phyloP scores from a whole-genome alignment of 2,329 filamentous ascomycete genomes.

The Aureobasidium sp. region DNA sequence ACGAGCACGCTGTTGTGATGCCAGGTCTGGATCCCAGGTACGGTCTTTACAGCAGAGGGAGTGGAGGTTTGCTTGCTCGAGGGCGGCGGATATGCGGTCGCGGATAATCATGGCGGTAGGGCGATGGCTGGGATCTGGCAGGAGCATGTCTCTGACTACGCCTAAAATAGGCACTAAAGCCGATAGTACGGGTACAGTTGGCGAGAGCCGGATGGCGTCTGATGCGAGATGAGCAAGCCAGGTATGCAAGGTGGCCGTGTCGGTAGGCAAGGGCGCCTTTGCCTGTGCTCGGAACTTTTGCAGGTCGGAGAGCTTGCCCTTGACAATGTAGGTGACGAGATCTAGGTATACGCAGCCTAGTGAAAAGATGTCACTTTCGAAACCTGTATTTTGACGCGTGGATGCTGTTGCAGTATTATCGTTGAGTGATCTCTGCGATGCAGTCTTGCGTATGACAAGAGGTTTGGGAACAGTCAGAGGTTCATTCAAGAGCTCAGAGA shows the following conservation, averaged over 20 bases:
- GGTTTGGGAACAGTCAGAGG: not conserved
- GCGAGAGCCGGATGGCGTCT: not conserved
- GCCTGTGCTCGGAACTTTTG: slow-evolving; percentile 54
- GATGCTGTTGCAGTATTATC: not conserved
- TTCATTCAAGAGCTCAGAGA: slow-evolving; percentile 5
- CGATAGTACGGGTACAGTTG: slow-evolving; percentile 33
- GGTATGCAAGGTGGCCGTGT: slow-evolving; percentile 14
- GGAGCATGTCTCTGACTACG: slow-evolving; percentile 39
- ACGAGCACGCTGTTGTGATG: not conserved
- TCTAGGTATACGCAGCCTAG: slow-evolving; percentile 67
- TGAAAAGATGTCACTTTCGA: slow-evolving; percentile 62
- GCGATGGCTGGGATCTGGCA: slow-evolving; percentile 33
- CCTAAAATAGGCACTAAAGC: slow-evolving; percentile 21
- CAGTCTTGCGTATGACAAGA: not conserved
- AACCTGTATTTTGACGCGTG: slow-evolving; percentile 17
- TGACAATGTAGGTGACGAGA: slow-evolving; percentile 61
- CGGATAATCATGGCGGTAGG: slow-evolving; percentile 37
- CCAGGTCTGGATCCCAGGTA: not conserved
- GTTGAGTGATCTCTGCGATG: not conserved
- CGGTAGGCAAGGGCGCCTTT: slow-evolving; percentile 35
- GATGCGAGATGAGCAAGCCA: slow-evolving; percentile 11
- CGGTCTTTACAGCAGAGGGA: slow-evolving; percentile 1
- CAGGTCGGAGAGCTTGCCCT: slow-evolving; percentile 60
- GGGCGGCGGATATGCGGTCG: slow-evolving; percentile 20
- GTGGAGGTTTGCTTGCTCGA: not conserved